These are phyloP conservation scores for Boletus sp. DNA, from an alignment of 768 basidiomycete genomes.

Conservation along the genomic window DNA sequence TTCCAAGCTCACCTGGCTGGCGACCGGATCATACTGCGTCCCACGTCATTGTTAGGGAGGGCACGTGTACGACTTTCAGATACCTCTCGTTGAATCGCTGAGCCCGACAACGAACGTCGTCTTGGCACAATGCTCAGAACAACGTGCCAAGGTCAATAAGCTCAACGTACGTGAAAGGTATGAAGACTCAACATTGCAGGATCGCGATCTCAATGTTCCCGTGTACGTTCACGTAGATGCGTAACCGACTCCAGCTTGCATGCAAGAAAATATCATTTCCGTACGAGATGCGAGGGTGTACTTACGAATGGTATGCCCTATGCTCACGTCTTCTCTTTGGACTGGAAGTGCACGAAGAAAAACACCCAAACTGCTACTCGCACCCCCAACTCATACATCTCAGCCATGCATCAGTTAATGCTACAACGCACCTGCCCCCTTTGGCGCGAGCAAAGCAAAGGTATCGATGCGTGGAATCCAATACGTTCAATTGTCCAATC, in stretches of 20 bases:
- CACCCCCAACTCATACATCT: constrained; percentile 39
- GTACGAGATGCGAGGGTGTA: constrained; percentile 48
- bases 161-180: constrained; percentile 10
- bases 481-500: constrained; percentile 11
- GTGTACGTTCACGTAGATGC: neutral
- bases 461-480: constrained; percentile 22
- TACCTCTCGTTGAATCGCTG: neutral
- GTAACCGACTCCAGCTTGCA: constrained; percentile 9
- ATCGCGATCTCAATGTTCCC: neutral
- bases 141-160: constrained; percentile 24
- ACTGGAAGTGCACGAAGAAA: constrained; percentile 16
- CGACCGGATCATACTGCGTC: neutral
- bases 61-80: neutral
- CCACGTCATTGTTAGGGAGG: neutral
- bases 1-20: constrained; percentile 2
- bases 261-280: constrained; percentile 38
- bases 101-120: neutral
- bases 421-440: constrained; percentile 64
- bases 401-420: constrained; percentile 38
- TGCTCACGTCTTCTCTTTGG: constrained; percentile 19
- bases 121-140: constrained; percentile 15
- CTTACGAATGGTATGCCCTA: constrained; percentile 44
- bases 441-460: constrained; percentile 26
- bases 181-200: constrained; percentile 25
- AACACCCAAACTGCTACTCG: constrained; percentile 19